Conservation (phyloP, 305 asterid species). For the Plantago rigida region DNA sequence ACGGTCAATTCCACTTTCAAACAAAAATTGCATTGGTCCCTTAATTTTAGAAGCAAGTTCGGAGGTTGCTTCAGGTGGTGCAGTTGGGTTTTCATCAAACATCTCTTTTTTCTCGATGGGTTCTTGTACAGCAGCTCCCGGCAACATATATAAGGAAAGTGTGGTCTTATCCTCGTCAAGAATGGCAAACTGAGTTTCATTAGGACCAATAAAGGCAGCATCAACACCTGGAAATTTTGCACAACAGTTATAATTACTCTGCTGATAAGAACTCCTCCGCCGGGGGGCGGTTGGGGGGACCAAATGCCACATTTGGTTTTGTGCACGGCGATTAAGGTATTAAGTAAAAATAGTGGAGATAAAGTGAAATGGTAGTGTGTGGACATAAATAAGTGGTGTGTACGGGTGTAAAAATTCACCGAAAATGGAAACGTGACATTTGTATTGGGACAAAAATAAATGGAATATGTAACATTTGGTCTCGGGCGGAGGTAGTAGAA, state of each 20-base stretch:
- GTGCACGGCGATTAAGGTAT: no score
- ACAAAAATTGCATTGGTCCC: slow-evolving; percentile 88
- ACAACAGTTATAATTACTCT: slow-evolving; percentile 5
- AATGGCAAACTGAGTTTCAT: slow-evolving; percentile 77
- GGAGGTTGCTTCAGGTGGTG: slow-evolving; percentile 27
- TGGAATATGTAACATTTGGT: no score
- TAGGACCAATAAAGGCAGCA: slow-evolving; percentile 84
- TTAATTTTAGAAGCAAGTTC: slow-evolving; percentile 54
- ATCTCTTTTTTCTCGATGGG: slow-evolving; percentile 45
- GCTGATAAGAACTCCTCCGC: no score
- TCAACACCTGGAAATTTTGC: slow-evolving; percentile 64
- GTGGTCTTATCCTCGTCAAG: slow-evolving; percentile 94
- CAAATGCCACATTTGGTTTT: no score
- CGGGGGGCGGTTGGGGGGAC: no score
- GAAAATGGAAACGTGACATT: no score
- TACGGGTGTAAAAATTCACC: no score
- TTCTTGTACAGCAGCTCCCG: slow-evolving; percentile 64
- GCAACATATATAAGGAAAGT: slow-evolving; percentile 68
- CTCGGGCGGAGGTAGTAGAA: neutral
- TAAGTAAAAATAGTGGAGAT: no score
- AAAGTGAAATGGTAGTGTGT: no score
- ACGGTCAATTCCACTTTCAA: slow-evolving; percentile 88
- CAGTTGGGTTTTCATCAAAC: slow-evolving; percentile 38
- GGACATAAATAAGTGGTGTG: no score
- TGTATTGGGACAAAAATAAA: no score